phyloP scores from a whole-genome alignment of 352 stramenopile species.

The Globisporangium cystogenes region DNA sequence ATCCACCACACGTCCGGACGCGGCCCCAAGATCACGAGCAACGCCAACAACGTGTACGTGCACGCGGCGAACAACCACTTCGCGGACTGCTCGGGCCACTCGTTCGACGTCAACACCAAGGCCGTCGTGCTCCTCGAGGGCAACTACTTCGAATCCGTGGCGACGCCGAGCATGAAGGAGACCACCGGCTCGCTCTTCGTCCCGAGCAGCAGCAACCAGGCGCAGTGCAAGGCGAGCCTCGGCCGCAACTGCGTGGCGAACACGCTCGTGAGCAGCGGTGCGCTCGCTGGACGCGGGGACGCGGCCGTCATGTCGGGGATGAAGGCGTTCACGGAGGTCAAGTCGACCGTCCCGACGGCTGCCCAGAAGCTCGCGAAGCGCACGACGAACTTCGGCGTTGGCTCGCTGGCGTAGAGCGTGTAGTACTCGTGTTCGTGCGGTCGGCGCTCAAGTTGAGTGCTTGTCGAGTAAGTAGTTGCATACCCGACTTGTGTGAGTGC shows the following conservation, averaged over 20 bases:
- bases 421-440: too few relatives aligned
- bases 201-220: conserved; percentile 6
- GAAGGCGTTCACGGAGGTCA: conserved; percentile 4
- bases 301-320: conserved; percentile 1
- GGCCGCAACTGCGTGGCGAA: conserved; percentile 8
- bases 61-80: conserved; percentile 43
- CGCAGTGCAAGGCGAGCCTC: conserved; percentile 3
- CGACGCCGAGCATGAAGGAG: conserved; percentile 11
- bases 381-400: conserved; percentile 6
- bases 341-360: neutral
- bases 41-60: conserved; percentile 7
- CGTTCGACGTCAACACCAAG: conserved; percentile 27
- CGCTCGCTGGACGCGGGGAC: conserved; percentile 1
- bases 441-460: too few relatives aligned
- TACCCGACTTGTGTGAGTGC: too few relatives aligned
- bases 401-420: conserved; percentile 1
- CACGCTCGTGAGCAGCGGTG: conserved; percentile 5
- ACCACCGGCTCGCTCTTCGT: conserved; percentile 13
- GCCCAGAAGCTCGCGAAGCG: neutral
- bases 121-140: conserved; percentile 30
- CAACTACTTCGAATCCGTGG: conserved; percentile 40
- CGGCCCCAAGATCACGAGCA: conserved; percentile 23
- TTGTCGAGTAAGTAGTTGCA: too few relatives aligned
- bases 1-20: conserved; percentile 31
- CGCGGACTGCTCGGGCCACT: conserved; percentile 27